A percentile compares a stretch with the other conserved stretches of the same genome.
Evolutionary conservation across 2,329 filamentous ascomycete species (phyloP).

Genomic region (Aspergillus aculeatinus): DNA sequence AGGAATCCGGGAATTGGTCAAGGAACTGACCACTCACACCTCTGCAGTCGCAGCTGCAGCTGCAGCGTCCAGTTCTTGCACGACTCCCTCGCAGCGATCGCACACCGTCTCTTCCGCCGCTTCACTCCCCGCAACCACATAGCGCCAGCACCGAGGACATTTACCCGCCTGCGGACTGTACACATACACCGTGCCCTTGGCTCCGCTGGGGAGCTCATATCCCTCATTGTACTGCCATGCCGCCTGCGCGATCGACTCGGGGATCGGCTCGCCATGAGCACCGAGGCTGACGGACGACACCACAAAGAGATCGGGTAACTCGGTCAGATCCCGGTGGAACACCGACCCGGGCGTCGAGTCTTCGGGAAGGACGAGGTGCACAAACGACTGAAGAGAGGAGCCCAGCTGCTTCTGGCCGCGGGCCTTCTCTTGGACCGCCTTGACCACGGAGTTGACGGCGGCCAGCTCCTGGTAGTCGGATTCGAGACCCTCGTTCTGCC

Average conservation of each 20-base stretch:
- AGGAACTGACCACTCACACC: slow-evolving; percentile 1
- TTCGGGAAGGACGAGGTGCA: slow-evolving; percentile 46
- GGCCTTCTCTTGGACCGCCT: slow-evolving; percentile 71
- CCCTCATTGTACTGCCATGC: slow-evolving; percentile 46
- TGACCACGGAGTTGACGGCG: slow-evolving; percentile 65
- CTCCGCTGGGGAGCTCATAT: slow-evolving; percentile 39
- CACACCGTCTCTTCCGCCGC: slow-evolving; percentile 65
- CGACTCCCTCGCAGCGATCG: slow-evolving; percentile 67
- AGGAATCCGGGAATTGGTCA: background rate
- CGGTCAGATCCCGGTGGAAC: slow-evolving; percentile 38
- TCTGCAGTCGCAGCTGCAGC: background rate
- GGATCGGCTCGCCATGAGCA: slow-evolving; percentile 28
- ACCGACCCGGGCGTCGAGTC: slow-evolving; percentile 18
- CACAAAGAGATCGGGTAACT: slow-evolving; percentile 66
- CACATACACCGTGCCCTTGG: slow-evolving; percentile 38
- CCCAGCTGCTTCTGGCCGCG: slow-evolving; percentile 71
- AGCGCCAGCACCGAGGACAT: slow-evolving; percentile 88
- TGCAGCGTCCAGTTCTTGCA: slow-evolving; percentile 43
- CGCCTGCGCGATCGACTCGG: slow-evolving; percentile 29
- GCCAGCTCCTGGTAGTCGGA: slow-evolving; percentile 42
- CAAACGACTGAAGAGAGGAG: slow-evolving; percentile 75
- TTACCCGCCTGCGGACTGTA: slow-evolving; percentile 60
- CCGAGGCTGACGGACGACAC: slow-evolving; percentile 63
- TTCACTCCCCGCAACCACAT: slow-evolving; percentile 56
- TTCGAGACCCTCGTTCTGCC: slow-evolving; percentile 51